phyloP scores from a whole-genome alignment of 148 eudicot species.

The Persicaria tinctoria region DNA sequence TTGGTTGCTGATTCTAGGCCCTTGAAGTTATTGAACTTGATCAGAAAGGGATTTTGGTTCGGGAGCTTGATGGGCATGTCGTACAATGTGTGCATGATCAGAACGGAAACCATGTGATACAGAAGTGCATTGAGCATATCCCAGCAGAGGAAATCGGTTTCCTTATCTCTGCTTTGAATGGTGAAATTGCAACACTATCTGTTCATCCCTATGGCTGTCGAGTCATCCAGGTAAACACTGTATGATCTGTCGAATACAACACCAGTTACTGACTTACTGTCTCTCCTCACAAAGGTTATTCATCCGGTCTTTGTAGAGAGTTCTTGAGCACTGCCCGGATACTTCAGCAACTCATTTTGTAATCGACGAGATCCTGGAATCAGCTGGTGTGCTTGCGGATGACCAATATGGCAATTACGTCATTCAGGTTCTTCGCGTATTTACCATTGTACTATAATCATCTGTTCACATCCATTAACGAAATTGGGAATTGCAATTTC shows the following conservation, averaged over 20 bases:
- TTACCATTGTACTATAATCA: not conserved
- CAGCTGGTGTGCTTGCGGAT: conserved; percentile 57
- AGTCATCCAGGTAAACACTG: conserved; percentile 63
- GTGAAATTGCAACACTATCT: conserved; percentile 65
- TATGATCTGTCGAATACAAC: not conserved
- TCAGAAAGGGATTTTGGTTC: conserved; percentile 62
- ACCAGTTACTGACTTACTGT: not conserved
- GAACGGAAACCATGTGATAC: conserved; percentile 92
- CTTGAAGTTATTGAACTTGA: conserved; percentile 84
- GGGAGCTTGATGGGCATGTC: conserved; percentile 81
- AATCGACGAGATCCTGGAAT: conserved; percentile 71
- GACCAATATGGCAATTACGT: conserved; percentile 93
- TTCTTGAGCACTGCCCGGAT: conserved; percentile 75
- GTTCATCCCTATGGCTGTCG: conserved; percentile 96
- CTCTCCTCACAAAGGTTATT: not conserved
- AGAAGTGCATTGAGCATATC: conserved; percentile 77
- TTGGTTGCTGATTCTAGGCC: conserved; percentile 39
- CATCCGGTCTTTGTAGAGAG: conserved; percentile 38
- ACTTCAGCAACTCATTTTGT: conserved; percentile 42
- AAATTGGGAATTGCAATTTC: conserved; percentile 17
- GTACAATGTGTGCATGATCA: conserved; percentile 83
- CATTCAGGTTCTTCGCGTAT: conserved; percentile 43
- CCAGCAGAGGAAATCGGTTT: conserved; percentile 58
- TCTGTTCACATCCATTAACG: not conserved
- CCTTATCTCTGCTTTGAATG: conserved; percentile 54